Evolutionary conservation across 2,329 filamentous ascomycete species (phyloP), one percentile per base, ranked within the genome.

Genomic region (Penicillium sp.): DNA sequence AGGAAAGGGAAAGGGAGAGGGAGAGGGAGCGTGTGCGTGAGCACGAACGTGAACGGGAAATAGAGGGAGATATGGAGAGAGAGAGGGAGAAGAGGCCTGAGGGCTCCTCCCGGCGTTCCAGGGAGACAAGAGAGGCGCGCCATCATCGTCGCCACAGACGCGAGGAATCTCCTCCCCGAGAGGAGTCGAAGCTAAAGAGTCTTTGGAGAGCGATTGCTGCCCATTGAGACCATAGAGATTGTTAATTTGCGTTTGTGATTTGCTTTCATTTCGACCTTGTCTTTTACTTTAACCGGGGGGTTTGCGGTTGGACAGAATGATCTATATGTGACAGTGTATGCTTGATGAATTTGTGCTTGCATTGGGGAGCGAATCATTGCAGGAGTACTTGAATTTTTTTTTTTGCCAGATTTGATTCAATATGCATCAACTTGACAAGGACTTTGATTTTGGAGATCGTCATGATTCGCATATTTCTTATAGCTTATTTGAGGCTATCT

Each of bases 171-270:
- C 61, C 61, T 2, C 58, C 59, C 8, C 58, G 53, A 22, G 56
- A 61, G 48, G 53, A 57, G 32, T 63, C 64, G 19, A 66, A 58
- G 28, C 41, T 68, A 44, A 68, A 65, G 52, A 55, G 52, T n/a
- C 21, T 68, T 41, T 52, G 64, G 48, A 63, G 62, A 49, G 55
- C 62, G 6, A 62, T 68, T 53, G 53, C 57, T 54, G 64, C 60
- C 32, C 56, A 64, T 43, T 67, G 51, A 62, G 38, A 12, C n/a
- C 5, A 12, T 22, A n/a, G 8, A 21, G 8, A 24, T 37, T 43
- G 26, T n/a, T 26, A 13, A 4, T 43, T 22, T 26, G 15, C 9
- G 6, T 17, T 26, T 45, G 49, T 19, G 15, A 0, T 45, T 51
- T 50, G 6, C 31, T 49, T 52, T 48, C 40, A 31, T 50, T 52